Conservation (phyloP, 75 land plant genomes). For the Cupressus sempervirens region DNA sequence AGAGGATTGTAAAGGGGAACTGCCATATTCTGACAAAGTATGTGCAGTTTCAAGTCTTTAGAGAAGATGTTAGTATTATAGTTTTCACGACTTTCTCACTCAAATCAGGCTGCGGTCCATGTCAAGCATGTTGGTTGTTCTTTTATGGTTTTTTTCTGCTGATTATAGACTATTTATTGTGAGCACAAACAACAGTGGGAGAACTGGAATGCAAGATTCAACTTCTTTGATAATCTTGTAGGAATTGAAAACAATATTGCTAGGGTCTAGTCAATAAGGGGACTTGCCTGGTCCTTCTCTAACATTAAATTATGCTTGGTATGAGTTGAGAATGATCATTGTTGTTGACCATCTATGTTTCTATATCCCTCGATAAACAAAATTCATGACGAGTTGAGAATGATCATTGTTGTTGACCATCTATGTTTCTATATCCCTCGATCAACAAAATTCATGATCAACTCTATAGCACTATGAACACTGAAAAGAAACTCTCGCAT, state of each 20-base stretch:
- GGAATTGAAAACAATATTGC: background rate
- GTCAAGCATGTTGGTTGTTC: background rate
- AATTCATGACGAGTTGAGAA: background rate
- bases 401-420: background rate
- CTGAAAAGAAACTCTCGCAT: background rate
- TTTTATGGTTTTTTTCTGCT: background rate
- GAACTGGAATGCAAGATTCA: background rate
- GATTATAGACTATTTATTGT: background rate
- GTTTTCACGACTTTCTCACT: background rate
- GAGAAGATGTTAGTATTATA: background rate
- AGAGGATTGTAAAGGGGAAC: background rate
- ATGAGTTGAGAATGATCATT: background rate
- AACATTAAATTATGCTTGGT: background rate
- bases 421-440: background rate
- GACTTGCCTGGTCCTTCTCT: background rate
- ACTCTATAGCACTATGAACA: background rate
- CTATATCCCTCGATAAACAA: no score
- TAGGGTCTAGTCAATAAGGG: background rate
- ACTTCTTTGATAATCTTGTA: background rate
- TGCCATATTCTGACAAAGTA: background rate
- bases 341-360: background rate
- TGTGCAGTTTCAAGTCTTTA: background rate
- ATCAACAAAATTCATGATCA: background rate
- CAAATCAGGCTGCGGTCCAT: background rate
- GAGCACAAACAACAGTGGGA: background rate